Evolutionary conservation across 257 asterid genomes (phyloP).

Genomic region (Jacaranda mimosifolia): DNA sequence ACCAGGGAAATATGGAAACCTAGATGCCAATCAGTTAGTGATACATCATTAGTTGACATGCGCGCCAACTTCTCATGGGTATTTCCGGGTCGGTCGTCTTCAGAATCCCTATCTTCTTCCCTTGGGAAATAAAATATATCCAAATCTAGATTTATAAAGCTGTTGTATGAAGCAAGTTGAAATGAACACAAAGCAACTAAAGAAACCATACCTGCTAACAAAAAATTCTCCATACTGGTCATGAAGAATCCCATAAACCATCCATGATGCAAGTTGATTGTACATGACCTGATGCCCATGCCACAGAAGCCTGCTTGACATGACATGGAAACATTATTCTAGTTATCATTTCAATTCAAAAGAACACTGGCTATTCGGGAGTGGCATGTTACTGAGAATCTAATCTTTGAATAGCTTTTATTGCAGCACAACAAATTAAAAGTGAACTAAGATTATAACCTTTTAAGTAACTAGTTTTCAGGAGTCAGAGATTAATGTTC

Average conservation of each 20-base stretch:
- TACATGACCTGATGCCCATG: conserved; percentile 99
- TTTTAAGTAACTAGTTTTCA: background rate
- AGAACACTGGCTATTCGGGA: conserved; percentile 21
- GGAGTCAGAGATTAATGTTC: conserved; percentile 14
- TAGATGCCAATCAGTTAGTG: conserved; percentile 90
- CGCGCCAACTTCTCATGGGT: conserved; percentile 70
- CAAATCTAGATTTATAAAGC: conserved; percentile 34
- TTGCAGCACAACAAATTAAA: conserved; percentile 14
- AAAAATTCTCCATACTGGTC: conserved; percentile 93
- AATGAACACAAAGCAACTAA: conserved; percentile 28
- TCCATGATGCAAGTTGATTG: conserved; percentile 96
- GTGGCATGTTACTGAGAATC: conserved; percentile 6
- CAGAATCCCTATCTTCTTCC: conserved; percentile 82
- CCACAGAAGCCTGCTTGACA: conserved; percentile 85
- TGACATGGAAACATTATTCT: conserved; percentile 37
- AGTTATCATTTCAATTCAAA: conserved; percentile 26
- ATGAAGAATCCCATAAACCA: conserved; percentile 96
- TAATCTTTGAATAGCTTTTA: conserved; percentile 25
- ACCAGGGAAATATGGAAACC: conserved; percentile 95
- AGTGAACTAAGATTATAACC: no score
- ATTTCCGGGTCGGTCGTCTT: conserved; percentile 61
- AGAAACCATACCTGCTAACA: conserved; percentile 65
- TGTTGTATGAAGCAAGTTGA: conserved; percentile 14
- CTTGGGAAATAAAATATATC: conserved; percentile 46
- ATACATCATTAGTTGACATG: conserved; percentile 69